Conservation (phyloP, 257 asterid genomes). For the Ilex asprella region DNA sequence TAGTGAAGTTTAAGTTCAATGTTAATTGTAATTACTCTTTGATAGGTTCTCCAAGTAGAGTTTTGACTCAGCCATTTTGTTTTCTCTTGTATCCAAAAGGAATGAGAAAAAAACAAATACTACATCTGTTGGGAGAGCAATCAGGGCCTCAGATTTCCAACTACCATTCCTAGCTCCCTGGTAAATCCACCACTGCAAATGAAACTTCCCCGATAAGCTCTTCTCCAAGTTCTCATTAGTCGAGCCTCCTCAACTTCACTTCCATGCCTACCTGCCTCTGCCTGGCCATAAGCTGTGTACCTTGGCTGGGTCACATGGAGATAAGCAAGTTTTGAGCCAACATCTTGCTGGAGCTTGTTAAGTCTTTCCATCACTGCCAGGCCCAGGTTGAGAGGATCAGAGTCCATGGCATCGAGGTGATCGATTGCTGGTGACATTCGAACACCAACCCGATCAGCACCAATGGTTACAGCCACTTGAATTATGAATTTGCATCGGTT, state of each 20-base stretch:
- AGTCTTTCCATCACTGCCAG: conserved; percentile 61
- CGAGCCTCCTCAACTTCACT: conserved; percentile 65
- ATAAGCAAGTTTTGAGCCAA: conserved; percentile 49
- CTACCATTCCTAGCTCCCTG: conserved; percentile 45
- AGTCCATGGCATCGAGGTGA: conserved; percentile 83
- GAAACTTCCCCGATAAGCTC: conserved; percentile 53
- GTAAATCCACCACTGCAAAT: conserved; percentile 69
- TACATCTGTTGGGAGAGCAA: too few species aligned
- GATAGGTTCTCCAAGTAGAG: too few species aligned
- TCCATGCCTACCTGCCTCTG: conserved; percentile 64
- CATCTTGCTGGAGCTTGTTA: conserved; percentile 47
- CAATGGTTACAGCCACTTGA: conserved; percentile 59
- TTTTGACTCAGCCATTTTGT: too few species aligned
- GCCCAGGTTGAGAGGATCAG: conserved; percentile 68
- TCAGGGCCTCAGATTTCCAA: too few species aligned
- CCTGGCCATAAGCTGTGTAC: conserved; percentile 66
- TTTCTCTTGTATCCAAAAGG: too few species aligned
- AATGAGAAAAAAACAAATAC: too few species aligned
- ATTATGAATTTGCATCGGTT: conserved; percentile 72
- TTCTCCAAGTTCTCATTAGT: conserved; percentile 51
- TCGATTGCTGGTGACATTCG: conserved; percentile 93
- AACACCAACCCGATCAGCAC: conserved; percentile 67
- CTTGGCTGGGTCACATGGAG: conserved; percentile 91
- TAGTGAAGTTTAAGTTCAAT: too few species aligned
- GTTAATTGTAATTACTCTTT: too few species aligned